phyloP scores from a whole-genome alignment of 768 basidiomycete species.

The Russula olivacea region DNA sequence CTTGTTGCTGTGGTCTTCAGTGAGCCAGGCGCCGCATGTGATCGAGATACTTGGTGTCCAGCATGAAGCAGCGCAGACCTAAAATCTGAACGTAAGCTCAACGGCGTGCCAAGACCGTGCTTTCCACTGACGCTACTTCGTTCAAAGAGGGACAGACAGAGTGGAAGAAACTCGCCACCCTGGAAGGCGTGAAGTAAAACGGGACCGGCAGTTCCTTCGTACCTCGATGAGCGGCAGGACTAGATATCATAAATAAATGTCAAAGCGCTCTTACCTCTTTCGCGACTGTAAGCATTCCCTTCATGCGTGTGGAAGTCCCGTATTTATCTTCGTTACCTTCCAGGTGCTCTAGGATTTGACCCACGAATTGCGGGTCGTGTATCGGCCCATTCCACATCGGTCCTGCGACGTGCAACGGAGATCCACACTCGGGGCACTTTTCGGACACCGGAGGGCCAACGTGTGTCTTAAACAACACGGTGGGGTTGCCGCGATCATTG shows the following conservation, averaged over 20 bases:
- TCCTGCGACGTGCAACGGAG: constrained; percentile 77
- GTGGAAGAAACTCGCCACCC: constrained; percentile 76
- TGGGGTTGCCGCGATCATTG: constrained; percentile 51
- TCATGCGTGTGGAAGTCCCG: constrained; percentile 79
- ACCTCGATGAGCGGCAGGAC: not conserved
- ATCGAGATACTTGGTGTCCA: constrained; percentile 79
- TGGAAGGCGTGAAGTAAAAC: constrained; percentile 86
- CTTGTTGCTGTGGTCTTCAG: constrained; percentile 83
- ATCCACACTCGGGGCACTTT: constrained; percentile 79
- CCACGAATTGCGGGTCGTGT: constrained; percentile 70
- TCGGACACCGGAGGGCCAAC: constrained; percentile 59
- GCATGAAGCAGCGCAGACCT: constrained; percentile 89
- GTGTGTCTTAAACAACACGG: constrained; percentile 64
- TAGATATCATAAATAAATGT: not conserved
- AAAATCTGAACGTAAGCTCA: constrained; percentile 2
- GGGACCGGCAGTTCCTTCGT: constrained; percentile 64
- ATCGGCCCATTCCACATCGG: constrained; percentile 96
- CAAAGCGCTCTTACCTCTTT: constrained; percentile 57
- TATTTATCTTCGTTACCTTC: constrained; percentile 58
- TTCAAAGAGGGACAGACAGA: constrained; percentile 69
- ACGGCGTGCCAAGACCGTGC: not conserved
- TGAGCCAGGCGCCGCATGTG: constrained; percentile 85
- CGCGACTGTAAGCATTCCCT: constrained; percentile 91
- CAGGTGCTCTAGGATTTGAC: constrained; percentile 69
- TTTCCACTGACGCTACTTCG: constrained; percentile 59